Percentiles rank a stretch among this genome's conserved stretches.
phyloP scores from a whole-genome alignment of 1,139 yeast species.

The Saccharomycopsis hybrid region DNA sequence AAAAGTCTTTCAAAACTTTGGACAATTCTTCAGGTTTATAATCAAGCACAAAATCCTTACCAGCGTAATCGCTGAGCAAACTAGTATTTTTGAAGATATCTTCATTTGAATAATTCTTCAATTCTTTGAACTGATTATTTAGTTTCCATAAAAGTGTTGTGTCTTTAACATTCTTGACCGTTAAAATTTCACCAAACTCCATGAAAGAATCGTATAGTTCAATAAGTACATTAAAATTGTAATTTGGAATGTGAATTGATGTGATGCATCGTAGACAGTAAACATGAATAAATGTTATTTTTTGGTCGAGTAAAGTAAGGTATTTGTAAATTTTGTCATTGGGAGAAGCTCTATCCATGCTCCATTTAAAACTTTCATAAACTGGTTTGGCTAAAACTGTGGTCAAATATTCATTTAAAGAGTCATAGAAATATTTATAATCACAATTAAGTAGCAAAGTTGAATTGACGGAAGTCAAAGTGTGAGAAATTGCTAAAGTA shows the following conservation, averaged over 20 bases:
- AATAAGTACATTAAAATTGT: constrained; percentile 1
- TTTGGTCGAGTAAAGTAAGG: neutral
- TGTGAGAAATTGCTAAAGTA: constrained; percentile 1
- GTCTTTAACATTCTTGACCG: neutral
- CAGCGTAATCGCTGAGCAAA: neutral
- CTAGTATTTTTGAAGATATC: constrained; percentile 3
- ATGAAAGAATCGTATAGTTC: constrained; percentile 2
- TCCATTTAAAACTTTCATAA: neutral
- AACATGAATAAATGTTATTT: constrained; percentile 1
- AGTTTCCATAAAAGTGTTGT: neutral
- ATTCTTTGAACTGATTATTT: constrained; percentile 4
- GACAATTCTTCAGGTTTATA: neutral
- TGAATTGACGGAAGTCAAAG: neutral
- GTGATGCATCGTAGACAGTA: constrained; percentile 1
- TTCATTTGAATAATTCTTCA: neutral
- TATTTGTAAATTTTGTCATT: neutral
- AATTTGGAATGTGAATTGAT: neutral
- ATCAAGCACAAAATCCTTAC: neutral
- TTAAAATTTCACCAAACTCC: neutral
- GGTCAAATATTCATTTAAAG: neutral
- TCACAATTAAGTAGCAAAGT: constrained; percentile 1
- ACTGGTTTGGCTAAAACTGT: neutral
- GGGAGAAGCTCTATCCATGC: neutral
- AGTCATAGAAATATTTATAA: neutral
- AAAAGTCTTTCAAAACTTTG: neutral